Evolutionary conservation across 1,284 basidiomycete genomes (phyloP), one percentile per base, ranked within the genome.

Genomic region (Grifola frondosa): DNA sequence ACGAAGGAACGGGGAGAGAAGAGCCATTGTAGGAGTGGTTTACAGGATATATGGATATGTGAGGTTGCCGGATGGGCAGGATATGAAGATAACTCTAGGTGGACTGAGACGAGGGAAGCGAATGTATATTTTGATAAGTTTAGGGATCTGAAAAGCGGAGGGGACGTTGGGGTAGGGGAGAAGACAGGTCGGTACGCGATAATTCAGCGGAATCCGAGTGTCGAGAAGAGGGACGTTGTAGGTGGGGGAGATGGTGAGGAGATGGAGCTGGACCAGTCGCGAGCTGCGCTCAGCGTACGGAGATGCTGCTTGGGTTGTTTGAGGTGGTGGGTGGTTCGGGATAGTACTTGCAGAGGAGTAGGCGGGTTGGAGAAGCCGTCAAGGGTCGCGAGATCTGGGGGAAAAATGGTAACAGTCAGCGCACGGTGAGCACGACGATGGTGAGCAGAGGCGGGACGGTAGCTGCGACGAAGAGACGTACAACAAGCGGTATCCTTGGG

Each of bases 371-470:
- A 77, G 84, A 78, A 75, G 84, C 86, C 85, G 86, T 78, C 82
- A 86, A 91, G 91, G 90, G 91, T 92, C 91, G 90, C 90, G 91
- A 93, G 88, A 81, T 77, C 86, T 91, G 66, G 29, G 36, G 37
- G 38, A 34, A 35, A 33, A 42, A 39, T 19, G 11, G 38, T 35
- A n/a, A n/a, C n/a, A n/a, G n/a, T n/a, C n/a, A n/a, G n/a, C n/a
- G n/a, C n/a, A n/a, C n/a, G 29, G 53, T 40, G 44, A 26, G 37
- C 23, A 33, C 11, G 25, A 42, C 28, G 31, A 41, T 52, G 54
- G 26, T 43, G 40, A 46, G 33, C 37, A 44, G 29, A 22, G 42
- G 36, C 24, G n/a, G 17, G n/a, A 19, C 15, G 20, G 30, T n/a
- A 32, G 43, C 43, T 31, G 25, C 38, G 25, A 34, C 32, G 10